Percentiles rank a stretch among this genome's conserved stretches.
phyloP scores from a whole-genome alignment of 805 yeast genomes.

The Metschnikowia gelsemii region DNA sequence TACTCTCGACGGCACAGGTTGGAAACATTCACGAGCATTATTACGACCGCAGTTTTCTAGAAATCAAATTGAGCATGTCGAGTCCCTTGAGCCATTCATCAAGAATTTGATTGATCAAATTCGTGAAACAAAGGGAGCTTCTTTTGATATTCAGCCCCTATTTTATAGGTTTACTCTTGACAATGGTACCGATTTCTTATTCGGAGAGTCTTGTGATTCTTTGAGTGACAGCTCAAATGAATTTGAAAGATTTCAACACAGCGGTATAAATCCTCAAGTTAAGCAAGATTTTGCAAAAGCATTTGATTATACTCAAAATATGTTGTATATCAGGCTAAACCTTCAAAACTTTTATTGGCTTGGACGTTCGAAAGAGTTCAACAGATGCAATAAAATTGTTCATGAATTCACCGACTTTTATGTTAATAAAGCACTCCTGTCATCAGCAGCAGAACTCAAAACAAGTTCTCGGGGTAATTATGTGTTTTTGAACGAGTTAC shows the following conservation, averaged over 20 bases:
- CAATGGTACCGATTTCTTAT: slow-evolving; percentile 20
- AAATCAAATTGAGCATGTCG: slow-evolving; percentile 38
- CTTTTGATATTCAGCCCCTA: slow-evolving; percentile 18
- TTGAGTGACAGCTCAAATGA: slow-evolving; percentile 14
- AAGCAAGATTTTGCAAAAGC: slow-evolving; percentile 15
- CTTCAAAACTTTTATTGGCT: slow-evolving; percentile 18
- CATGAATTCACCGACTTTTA: slow-evolving; percentile 29
- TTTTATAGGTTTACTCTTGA: slow-evolving; percentile 21
- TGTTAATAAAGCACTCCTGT: slow-evolving; percentile 37
- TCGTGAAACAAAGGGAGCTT: slow-evolving; percentile 8
- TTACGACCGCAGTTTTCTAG: slow-evolving; percentile 41
- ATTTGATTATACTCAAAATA: slow-evolving; percentile 17
- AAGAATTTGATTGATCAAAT: slow-evolving; percentile 28
- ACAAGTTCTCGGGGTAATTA: slow-evolving; percentile 37
- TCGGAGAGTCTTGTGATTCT: slow-evolving; percentile 21
- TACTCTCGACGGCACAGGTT: slow-evolving; percentile 39
- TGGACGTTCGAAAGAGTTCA: slow-evolving; percentile 13
- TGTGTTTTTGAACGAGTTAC: slow-evolving; percentile 49
- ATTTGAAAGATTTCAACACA: not conserved
- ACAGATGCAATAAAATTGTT: slow-evolving; percentile 14
- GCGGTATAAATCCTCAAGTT: slow-evolving; percentile 12
- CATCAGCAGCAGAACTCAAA: slow-evolving; percentile 31
- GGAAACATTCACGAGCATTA: slow-evolving; percentile 40
- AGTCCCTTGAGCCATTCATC: slow-evolving; percentile 34
- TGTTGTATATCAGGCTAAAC: slow-evolving; percentile 13